Evolutionary conservation across 2,329 filamentous ascomycete species (phyloP).

Genomic region (Fusarium sp.): DNA sequence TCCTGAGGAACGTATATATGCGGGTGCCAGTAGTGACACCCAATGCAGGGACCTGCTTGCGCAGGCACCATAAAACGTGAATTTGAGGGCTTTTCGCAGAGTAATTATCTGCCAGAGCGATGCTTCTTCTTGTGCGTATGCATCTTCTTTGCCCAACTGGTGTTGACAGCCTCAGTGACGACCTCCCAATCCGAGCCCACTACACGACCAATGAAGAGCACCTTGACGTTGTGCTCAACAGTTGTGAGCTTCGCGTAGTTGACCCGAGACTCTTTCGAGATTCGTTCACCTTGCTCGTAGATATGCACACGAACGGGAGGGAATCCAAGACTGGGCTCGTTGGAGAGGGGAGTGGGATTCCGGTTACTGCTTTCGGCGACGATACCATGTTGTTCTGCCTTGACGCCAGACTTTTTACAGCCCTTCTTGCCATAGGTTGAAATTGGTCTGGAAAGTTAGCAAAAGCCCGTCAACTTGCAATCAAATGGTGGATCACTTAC

Average conservation of each 20-base stretch:
- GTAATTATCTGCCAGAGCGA: constrained; percentile 23
- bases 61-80: constrained; percentile 47
- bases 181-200: constrained; percentile 55
- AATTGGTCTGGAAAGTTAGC: constrained; percentile 61
- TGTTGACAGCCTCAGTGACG: constrained; percentile 62
- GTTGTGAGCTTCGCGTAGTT: constrained; percentile 70
- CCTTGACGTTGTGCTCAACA: constrained; percentile 69
- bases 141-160: constrained; percentile 63
- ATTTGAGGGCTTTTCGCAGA: constrained; percentile 30
- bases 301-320: constrained; percentile 61
- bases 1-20: constrained; percentile 52
- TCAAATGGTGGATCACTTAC: constrained; percentile 55
- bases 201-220: constrained; percentile 69
- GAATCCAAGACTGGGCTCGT: constrained; percentile 65
- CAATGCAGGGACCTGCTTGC: constrained; percentile 36
- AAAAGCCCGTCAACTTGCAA: neutral
- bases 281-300: constrained; percentile 58
- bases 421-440: constrained; percentile 66
- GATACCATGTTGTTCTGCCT: constrained; percentile 67
- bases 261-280: constrained; percentile 65
- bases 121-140: constrained; percentile 54
- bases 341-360: constrained; percentile 52
- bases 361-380: constrained; percentile 56
- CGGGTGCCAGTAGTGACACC: constrained; percentile 41
- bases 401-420: constrained; percentile 67